Evolutionary conservation across 495 filamentous ascomycete genomes (phyloP).

Genomic region (Elasticomyces elasticus): DNA sequence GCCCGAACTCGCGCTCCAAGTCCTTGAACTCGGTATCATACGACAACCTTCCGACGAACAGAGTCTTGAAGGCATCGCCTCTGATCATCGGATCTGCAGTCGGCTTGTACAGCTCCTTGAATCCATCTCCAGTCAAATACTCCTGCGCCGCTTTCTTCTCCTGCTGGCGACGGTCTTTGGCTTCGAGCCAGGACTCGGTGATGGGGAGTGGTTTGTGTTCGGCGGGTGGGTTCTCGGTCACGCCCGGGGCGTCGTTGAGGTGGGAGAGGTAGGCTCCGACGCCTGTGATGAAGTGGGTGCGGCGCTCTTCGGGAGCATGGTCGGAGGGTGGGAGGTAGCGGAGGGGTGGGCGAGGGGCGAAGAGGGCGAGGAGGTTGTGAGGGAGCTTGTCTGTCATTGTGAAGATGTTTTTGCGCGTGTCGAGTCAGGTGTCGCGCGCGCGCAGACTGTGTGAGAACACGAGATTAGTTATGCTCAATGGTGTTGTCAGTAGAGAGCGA

Average conservation of each 20-base stretch:
- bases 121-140: constrained; percentile 54
- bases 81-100: constrained; percentile 68
- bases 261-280: constrained; percentile 63
- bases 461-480: background rate
- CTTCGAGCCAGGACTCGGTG: constrained; percentile 87
- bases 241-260: constrained; percentile 47
- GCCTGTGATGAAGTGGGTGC: constrained; percentile 59
- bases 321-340: constrained; percentile 81
- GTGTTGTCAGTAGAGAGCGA: background rate
- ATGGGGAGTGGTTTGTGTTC: too few species aligned
- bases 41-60: constrained; percentile 82
- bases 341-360: constrained; percentile 83
- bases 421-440: background rate
- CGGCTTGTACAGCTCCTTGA: constrained; percentile 35
- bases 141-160: constrained; percentile 64
- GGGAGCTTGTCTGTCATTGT: constrained; percentile 91
- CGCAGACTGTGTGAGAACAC: background rate
- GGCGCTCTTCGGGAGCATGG: constrained; percentile 70
- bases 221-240: too few species aligned
- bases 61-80: constrained; percentile 88
- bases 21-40: constrained; percentile 84
- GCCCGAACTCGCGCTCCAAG: constrained; percentile 85
- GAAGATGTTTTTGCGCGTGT: background rate
- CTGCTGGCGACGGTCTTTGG: constrained; percentile 62
- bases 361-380: constrained; percentile 82